These are phyloP conservation scores for Mrakia blollopis DNA, from an alignment of 768 basidiomycete species.

Conservation along the genomic window DNA sequence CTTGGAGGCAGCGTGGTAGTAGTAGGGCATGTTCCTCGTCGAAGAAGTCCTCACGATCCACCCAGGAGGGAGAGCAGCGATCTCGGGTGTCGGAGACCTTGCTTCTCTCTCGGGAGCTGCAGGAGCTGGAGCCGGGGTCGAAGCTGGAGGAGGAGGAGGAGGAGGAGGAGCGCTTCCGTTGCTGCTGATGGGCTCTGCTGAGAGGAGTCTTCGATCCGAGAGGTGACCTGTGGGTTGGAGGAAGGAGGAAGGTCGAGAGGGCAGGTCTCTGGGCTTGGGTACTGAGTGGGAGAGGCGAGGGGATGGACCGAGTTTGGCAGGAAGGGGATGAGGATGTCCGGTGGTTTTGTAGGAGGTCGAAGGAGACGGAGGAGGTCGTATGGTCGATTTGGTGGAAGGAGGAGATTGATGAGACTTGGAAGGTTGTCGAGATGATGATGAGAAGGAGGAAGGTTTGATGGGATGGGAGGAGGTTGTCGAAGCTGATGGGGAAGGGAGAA, in stretches of 20 bases:
- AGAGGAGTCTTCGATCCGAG: neutral
- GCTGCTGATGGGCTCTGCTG: constrained; percentile 4
- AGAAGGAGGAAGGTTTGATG: neutral
- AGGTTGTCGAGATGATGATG: neutral
- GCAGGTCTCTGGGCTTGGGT: constrained; percentile 1
- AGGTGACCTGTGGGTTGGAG: neutral
- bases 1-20: constrained; percentile 1
- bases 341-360: neutral
- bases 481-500: neutral
- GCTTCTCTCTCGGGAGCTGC: neutral
- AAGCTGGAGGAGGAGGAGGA: neutral
- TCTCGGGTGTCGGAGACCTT: constrained; percentile 6
- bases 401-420: neutral
- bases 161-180: neutral
- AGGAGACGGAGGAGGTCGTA: neutral
- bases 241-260: neutral
- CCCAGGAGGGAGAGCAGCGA: neutral
- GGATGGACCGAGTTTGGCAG: neutral
- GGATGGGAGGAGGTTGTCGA: neutral
- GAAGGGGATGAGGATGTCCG: constrained; percentile 1
- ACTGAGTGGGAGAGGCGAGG: neutral
- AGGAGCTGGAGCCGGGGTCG: neutral
- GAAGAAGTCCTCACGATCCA: neutral
- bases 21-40: constrained; percentile 5
- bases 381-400: neutral